phyloP scores from a whole-genome alignment of 768 basidiomycete genomes.

The Amanita polypyramis region DNA sequence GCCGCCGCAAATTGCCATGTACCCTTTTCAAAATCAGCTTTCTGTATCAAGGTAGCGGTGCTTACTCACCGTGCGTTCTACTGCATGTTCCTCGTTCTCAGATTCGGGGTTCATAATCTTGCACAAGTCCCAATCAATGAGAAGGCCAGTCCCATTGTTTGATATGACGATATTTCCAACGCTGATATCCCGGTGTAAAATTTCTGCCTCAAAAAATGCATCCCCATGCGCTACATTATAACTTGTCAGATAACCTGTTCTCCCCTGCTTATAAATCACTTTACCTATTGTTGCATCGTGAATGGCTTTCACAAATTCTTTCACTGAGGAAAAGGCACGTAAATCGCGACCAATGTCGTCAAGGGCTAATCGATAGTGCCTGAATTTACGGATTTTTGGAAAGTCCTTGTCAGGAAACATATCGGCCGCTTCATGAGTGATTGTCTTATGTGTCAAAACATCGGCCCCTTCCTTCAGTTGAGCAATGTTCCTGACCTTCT shows the following conservation, averaged over 20 bases:
- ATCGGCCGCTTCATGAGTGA: not conserved
- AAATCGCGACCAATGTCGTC: not conserved
- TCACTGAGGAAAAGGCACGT: not conserved
- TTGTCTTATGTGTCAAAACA: not conserved
- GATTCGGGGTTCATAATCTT: constrained; percentile 15
- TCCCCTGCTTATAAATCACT: not conserved
- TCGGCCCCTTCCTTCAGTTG: constrained; percentile 1
- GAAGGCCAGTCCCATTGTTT: constrained; percentile 3
- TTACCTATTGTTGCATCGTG: constrained; percentile 3
- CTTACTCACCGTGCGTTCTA: constrained; percentile 1
- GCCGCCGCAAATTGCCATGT: constrained; percentile 7
- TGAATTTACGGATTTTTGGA: not conserved
- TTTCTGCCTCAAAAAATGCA: not conserved
- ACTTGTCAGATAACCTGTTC: not conserved
- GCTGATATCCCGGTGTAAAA: constrained; percentile 5
- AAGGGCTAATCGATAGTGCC: constrained; percentile 2
- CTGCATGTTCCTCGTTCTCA: not conserved
- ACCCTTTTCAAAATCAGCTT: not conserved
- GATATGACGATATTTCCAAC: not conserved
- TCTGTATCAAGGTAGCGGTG: not conserved
- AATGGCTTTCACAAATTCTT: constrained; percentile 1
- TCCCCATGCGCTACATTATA: constrained; percentile 1
- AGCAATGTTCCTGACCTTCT: constrained; percentile 2
- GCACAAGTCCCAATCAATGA: constrained; percentile 9
- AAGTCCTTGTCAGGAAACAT: not conserved